Evolutionary conservation across 2,329 filamentous ascomycete genomes (phyloP).

Genomic region (Chaetomiaceae sp.): DNA sequence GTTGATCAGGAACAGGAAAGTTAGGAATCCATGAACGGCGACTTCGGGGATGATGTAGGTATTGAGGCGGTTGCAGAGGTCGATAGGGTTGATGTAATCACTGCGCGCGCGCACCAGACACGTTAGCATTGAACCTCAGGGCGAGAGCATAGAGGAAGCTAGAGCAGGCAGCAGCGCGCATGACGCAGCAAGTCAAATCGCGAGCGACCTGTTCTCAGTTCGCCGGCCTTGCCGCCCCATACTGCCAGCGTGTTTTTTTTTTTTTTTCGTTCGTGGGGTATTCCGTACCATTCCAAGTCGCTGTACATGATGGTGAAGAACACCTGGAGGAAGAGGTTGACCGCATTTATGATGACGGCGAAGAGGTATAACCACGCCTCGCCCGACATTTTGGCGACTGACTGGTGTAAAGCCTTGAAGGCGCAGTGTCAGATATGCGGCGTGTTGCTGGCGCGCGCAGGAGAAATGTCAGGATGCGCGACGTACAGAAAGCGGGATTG

Average conservation of each 20-base stretch:
- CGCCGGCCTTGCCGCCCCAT: not conserved
- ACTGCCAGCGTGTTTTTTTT: not conserved
- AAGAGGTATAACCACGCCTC: slow-evolving; percentile 98
- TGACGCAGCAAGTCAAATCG: slow-evolving; percentile 5
- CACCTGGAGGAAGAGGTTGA: slow-evolving; percentile 99
- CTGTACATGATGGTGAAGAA: slow-evolving; percentile 99
- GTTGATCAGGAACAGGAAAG: slow-evolving; percentile 93
- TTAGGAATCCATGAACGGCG: slow-evolving; percentile 92
- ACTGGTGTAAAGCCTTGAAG: not conserved
- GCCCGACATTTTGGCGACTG: slow-evolving; percentile 66
- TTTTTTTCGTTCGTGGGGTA: not conserved
- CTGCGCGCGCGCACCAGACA: slow-evolving; percentile 46
- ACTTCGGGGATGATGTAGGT: slow-evolving; percentile 99
- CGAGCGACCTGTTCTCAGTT: not conserved
- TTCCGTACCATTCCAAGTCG: slow-evolving; percentile 93
- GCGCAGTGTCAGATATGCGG: no score
- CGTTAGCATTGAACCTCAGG: slow-evolving; percentile 8
- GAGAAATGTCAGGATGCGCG: not conserved
- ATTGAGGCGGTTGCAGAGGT: slow-evolving; percentile 99
- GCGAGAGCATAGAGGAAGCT: no score
- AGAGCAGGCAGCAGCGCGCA: slow-evolving; percentile 5
- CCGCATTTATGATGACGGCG: slow-evolving; percentile 97
- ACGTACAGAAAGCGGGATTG: not conserved
- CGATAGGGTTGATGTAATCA: slow-evolving; percentile 99
- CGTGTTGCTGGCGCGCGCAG: not conserved